Evolutionary conservation across 2,329 filamentous ascomycete genomes (phyloP), one percentile per base, ranked within the genome.

Genomic region (Tolypocladium album): DNA sequence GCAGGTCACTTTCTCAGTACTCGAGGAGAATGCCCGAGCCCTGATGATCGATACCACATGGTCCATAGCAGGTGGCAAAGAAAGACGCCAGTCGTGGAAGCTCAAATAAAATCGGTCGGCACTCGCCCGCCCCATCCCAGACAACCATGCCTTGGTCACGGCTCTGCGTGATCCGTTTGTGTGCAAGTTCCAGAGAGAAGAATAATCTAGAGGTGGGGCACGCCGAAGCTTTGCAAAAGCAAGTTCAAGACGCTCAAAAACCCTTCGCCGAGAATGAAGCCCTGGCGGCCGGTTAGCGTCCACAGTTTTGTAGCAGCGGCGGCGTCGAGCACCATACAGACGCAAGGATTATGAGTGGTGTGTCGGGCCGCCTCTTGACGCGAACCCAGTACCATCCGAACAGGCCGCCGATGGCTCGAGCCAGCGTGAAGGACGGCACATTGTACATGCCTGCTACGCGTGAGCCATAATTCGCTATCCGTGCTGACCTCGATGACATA

Each of bases 221-320:
- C 88, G 4, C 80, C 75, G 12, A 86, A 78, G 71, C 88, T 92
- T 60, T 95, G 91, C 69, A 99, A 77, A 11, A 89, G 76, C 59
- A 99, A 74, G 70, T 97, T 97, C 34, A 94, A 82, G 67, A 99
- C 96, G 70, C 92, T 97, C 64, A 96, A 78, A 64, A 97, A 85
- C 0, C 93, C 93, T 72, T 97, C 93, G 0, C 93, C 92, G 9
- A 99, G 78, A 64, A 99, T 97, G 62, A 97, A 85, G 0, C 94
- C 94, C 82, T 85, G 55, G 40, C 4, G 60, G 15, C 65, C 59
- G 60, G 62, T 50, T 58, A 62, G 52, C 31, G 8, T 55, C n/a
- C 45, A 50, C 58, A 53, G 2, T 40, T 47, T 17, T 12, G 7
- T 17, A 24, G 15, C 7, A 24, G 24, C 20, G 22, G 56, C 36